phyloP scores from a whole-genome alignment of 371 early-diverging fungal genomes.

The Syncephalastrum racemosum region DNA sequence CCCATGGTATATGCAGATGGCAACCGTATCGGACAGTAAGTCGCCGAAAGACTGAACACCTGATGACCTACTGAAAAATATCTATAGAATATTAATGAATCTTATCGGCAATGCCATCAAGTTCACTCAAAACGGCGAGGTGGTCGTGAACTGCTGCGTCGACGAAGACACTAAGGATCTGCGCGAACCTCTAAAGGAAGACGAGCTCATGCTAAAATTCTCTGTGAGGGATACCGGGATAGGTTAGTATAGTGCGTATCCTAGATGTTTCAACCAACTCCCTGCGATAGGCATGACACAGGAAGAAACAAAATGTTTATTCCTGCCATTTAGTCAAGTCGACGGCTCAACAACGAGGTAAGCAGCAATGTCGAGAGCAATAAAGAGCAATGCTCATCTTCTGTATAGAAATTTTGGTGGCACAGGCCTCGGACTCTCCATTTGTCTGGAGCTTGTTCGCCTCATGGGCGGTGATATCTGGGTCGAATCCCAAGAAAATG shows the following conservation, averaged over 20 bases:
- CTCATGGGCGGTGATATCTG: slow-evolving; percentile 57
- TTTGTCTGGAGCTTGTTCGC: slow-evolving; percentile 53
- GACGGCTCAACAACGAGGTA: slow-evolving; percentile 58
- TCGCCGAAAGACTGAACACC: not conserved
- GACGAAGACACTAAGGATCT: slow-evolving; percentile 20
- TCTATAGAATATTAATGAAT: slow-evolving; percentile 40
- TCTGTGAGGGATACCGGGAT: slow-evolving; percentile 55
- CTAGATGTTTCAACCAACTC: no score
- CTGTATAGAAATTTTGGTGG: slow-evolving; percentile 53
- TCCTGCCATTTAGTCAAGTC: slow-evolving; percentile 59
- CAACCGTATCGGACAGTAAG: slow-evolving; percentile 45
- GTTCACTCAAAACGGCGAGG: slow-evolving; percentile 58
- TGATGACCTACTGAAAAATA: not conserved
- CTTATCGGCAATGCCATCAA: slow-evolving; percentile 47
- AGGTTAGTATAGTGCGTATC: slow-evolving; percentile 25
- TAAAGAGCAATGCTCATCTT: not conserved
- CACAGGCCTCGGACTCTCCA: slow-evolving; percentile 65
- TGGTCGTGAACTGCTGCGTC: slow-evolving; percentile 44
- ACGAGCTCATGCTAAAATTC: slow-evolving; percentile 28
- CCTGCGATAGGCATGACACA: slow-evolving; percentile 22
- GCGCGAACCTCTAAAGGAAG: slow-evolving; percentile 14
- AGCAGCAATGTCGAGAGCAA: not conserved
- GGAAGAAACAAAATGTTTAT: slow-evolving; percentile 52
- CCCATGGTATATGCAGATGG: slow-evolving; percentile 50
- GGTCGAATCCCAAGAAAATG: slow-evolving; percentile 47